phyloP scores from a whole-genome alignment of 768 basidiomycete genomes.

The Suillus tomentosus region DNA sequence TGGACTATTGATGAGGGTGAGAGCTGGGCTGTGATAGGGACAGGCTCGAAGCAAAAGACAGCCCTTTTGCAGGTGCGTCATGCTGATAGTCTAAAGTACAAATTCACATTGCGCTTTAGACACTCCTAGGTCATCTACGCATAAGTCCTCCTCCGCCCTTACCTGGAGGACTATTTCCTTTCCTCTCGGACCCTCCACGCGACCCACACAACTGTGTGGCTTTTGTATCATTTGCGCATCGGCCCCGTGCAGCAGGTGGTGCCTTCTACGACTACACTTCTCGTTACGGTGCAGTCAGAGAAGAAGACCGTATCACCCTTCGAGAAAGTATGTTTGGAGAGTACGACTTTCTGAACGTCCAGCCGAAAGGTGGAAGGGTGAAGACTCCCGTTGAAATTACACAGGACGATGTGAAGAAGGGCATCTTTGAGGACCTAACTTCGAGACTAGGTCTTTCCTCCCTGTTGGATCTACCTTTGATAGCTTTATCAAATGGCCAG shows the following conservation, averaged over 20 bases:
- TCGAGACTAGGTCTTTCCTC: constrained; percentile 55
- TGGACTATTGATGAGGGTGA: constrained; percentile 66
- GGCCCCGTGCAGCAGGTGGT: constrained; percentile 54
- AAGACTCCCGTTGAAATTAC: constrained; percentile 28
- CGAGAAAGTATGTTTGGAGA: constrained; percentile 69
- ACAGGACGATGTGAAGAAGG: constrained; percentile 30
- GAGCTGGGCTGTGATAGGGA: constrained; percentile 76
- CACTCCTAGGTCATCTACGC: constrained; percentile 70
- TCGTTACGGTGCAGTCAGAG: constrained; percentile 85
- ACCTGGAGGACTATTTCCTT: constrained; percentile 78
- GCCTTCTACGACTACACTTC: constrained; percentile 94
- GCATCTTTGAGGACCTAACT: constrained; percentile 55
- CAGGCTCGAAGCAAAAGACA: constrained; percentile 62
- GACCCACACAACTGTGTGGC: constrained; percentile 55
- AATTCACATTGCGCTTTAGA: constrained; percentile 36
- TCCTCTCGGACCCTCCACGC: constrained; percentile 44
- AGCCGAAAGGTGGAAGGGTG: constrained; percentile 22
- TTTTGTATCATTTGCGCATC: constrained; percentile 69
- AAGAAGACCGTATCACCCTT: constrained; percentile 80
- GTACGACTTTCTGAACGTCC: constrained; percentile 38
- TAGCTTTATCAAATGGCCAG: constrained; percentile 92
- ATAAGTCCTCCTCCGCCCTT: constrained; percentile 62
- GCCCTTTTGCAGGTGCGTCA: constrained; percentile 62
- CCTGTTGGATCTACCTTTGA: constrained; percentile 79
- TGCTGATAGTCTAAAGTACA: not conserved